A percentile compares a stretch with the other conserved stretches of the same genome.
These are phyloP conservation scores for Carallia brachiata DNA, from an alignment of 345 rosid species.

Conservation along the genomic window DNA sequence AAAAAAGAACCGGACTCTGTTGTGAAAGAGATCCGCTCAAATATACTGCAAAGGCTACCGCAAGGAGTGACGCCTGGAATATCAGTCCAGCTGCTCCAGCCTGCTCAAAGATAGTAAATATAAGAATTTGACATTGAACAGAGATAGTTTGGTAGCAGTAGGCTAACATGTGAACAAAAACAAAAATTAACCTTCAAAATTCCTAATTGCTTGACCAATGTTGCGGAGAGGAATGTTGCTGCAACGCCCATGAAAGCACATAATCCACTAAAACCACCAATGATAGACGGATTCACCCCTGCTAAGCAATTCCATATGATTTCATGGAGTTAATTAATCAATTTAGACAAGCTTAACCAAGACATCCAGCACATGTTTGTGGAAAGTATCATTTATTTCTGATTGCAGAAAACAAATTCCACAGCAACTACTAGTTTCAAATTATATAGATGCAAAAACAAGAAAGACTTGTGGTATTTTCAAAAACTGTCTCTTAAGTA, in stretches of 20 bases:
- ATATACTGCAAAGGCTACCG: conserved; percentile 68
- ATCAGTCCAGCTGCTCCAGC: conserved; percentile 89
- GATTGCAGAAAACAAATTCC: no score
- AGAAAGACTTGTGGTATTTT: no score
- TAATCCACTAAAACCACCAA: conserved; percentile 89
- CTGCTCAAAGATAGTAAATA: conserved; percentile 38
- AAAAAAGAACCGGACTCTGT: conserved; percentile 62
- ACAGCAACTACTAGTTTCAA: no score
- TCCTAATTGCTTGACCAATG: conserved; percentile 68
- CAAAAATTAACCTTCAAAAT: conserved; percentile 54
- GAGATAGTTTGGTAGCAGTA: neutral
- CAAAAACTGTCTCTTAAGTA: no score
- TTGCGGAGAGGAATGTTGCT: conserved; percentile 87
- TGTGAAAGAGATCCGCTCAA: conserved; percentile 71
- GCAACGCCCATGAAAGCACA: conserved; percentile 93
- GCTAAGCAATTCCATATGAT: conserved; percentile 17
- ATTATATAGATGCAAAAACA: no score
- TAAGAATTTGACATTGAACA: conserved; percentile 1
- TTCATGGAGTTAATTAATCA: conserved; percentile 11
- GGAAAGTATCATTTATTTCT: no score
- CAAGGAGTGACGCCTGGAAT: conserved; percentile 82
- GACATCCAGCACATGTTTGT: no score
- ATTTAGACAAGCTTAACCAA: neutral
- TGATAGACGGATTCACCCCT: conserved; percentile 83
- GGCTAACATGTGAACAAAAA: conserved; percentile 7